Base-by-base conservation (phyloP, 352 stramenopile genomes). In the Phytophthora chlamydospora region DNA sequence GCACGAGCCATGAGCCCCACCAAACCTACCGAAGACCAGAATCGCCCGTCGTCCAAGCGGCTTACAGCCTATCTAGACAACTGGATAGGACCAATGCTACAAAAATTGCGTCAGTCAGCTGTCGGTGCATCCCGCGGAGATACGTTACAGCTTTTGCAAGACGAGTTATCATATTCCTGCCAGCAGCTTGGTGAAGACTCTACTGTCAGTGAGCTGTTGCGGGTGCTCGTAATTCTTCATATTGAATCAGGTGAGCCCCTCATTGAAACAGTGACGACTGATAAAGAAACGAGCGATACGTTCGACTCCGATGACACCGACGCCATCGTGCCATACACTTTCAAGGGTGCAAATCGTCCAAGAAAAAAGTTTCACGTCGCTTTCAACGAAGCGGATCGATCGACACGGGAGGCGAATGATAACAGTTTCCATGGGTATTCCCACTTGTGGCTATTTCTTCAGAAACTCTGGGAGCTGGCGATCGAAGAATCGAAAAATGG, bases 401-500 rank as follows among this genome's bases (percentile, higher is more conserved):
- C 48, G 12, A 47, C 38, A 0, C 57, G 42, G 0, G 62, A 78
- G 17, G 10, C 35, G 14, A 55, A 66, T 29, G 70, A 78, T 24
- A 17, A 27, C 12, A 78, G 57, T 21, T 73, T 78, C 16, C n/a
- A 24, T 29, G 67, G 67, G 2, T 76, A 57, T 19, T 51, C 52
- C 6, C 67, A 71, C 17, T 36, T 71, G 29, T 73, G 67, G 70
- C 31, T 27, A 29, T 78, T 78, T 17, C 14, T 78, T 6, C 63
- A 40, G 13, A 67, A 62, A 38, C 36, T 78, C 0, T 76, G 53
- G 52, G 43, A 55, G 2, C 16, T 60, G 11, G 42, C 34, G 19
- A 55, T 19, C 48, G 7, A 46, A 33, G 43, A 32, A 38, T 11
- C 24, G 10, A 19, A 43, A 12, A 2, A 31, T 24, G 6, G 9